A percentile compares a stretch with the other conserved stretches of the same genome.
Evolutionary conservation across 1,284 basidiomycete genomes (phyloP).

Genomic region (Bondarzewia mesenterica): DNA sequence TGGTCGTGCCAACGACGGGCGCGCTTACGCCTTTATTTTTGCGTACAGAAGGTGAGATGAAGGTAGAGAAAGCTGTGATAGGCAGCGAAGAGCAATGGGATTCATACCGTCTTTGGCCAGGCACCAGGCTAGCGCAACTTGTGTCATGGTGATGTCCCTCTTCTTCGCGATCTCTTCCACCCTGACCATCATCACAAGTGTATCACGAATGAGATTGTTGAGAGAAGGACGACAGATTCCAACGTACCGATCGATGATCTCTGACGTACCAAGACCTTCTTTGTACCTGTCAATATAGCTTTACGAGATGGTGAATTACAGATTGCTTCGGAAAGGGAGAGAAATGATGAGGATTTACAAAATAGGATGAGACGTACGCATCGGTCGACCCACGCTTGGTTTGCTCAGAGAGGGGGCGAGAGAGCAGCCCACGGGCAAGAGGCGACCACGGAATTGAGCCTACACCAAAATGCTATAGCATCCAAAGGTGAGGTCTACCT

Average conservation of each 20-base stretch:
- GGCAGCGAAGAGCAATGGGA: neutral
- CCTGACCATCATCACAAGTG: conserved; percentile 4
- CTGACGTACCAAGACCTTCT: conserved; percentile 6
- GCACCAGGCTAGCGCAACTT: conserved; percentile 33
- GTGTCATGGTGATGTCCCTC: conserved; percentile 31
- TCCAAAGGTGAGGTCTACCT: neutral
- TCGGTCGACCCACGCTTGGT: conserved; percentile 6
- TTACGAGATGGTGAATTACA: neutral
- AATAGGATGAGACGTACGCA: neutral
- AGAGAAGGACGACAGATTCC: neutral
- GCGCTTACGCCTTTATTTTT: conserved; percentile 18
- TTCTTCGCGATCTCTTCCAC: conserved; percentile 37
- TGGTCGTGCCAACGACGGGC: conserved; percentile 26
- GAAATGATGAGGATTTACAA: too few species aligned
- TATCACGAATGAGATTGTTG: conserved; percentile 5
- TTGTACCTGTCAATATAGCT: neutral
- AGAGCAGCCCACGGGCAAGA: neutral
- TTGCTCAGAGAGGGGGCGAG: neutral
- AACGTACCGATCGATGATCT: conserved; percentile 20
- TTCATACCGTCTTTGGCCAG: conserved; percentile 19
- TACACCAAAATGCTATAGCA: neutral
- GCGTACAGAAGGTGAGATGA: neutral
- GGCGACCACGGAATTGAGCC: conserved; percentile 4
- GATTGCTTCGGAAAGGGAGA: too few species aligned
- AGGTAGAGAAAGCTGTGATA: too few species aligned